Percentiles rank a stretch among this genome's conserved stretches.
Evolutionary conservation across 805 yeast genomes (phyloP).

Genomic region (Barnettozyma siamensis): DNA sequence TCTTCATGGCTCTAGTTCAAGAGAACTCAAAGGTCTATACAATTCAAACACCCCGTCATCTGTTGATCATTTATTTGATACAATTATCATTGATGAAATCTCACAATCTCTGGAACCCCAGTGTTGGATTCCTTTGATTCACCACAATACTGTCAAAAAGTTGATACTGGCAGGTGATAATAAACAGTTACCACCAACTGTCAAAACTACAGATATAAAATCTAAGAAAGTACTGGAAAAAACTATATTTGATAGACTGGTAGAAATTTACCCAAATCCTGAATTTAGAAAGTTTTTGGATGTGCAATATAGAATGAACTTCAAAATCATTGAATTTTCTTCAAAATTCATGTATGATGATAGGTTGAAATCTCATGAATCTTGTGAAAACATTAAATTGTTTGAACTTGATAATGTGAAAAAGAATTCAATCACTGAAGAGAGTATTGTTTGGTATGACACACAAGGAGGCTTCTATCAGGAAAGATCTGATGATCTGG

Average conservation of each 20-base stretch:
- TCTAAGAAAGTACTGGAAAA: conserved; percentile 44
- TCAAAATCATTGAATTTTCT: conserved; percentile 71
- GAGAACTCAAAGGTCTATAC: conserved; percentile 55
- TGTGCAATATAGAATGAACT: conserved; percentile 85
- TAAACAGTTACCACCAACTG: conserved; percentile 86
- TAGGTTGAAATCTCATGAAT: conserved; percentile 52
- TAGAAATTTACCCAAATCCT: conserved; percentile 34
- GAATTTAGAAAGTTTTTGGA: conserved; percentile 54
- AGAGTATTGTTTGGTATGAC: conserved; percentile 75
- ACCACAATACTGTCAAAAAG: conserved; percentile 47
- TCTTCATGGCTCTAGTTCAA: conserved; percentile 80
- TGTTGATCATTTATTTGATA: conserved; percentile 49
- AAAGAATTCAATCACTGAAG: conserved; percentile 47
- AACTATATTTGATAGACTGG: conserved; percentile 79
- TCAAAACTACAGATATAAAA: conserved; percentile 45
- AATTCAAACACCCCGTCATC: conserved; percentile 24
- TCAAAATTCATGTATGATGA: conserved; percentile 61
- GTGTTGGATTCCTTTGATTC: conserved; percentile 88
- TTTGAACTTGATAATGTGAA: conserved; percentile 48
- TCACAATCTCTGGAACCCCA: conserved; percentile 93
- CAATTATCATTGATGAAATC: conserved; percentile 89
- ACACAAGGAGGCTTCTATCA: conserved; percentile 86
- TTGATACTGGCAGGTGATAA: conserved; percentile 90
- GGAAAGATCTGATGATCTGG: conserved; percentile 44
- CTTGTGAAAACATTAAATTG: conserved; percentile 48